Evolutionary conservation across 176 grass and related monocot genomes (phyloP).

Genomic region (Coix lacrymajobi): DNA sequence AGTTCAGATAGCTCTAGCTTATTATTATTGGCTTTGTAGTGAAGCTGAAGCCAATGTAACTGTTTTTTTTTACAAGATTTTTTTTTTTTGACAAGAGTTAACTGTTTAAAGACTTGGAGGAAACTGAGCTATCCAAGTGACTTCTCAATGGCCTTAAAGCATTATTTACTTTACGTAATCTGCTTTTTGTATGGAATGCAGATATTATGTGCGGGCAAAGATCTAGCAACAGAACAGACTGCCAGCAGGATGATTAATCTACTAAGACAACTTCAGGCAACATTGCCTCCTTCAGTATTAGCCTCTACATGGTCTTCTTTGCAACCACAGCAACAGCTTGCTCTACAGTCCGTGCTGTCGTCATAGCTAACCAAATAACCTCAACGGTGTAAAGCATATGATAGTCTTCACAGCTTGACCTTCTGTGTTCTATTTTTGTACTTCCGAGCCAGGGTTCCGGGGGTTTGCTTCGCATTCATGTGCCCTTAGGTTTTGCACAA

Average conservation of each 20-base stretch:
- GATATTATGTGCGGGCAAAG: constrained; percentile 69
- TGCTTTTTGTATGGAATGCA: constrained; percentile 21
- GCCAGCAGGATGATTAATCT: constrained; percentile 53
- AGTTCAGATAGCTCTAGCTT: background rate
- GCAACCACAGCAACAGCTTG: constrained; percentile 73
- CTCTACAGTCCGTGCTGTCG: constrained; percentile 53
- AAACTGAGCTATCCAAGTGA: background rate
- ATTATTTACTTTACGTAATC: background rate
- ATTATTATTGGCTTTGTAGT: background rate
- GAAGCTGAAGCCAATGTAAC: background rate
- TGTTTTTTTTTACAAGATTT: too few relatives aligned
- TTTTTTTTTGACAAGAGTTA: too few relatives aligned
- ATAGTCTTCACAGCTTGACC: constrained; percentile 8
- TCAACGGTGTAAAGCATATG: constrained; percentile 8
- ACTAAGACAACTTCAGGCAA: constrained; percentile 67
- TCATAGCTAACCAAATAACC: constrained; percentile 32
- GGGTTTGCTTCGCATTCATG: constrained; percentile 26
- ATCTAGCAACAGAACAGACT: constrained; percentile 73
- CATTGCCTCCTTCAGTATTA: constrained; percentile 66
- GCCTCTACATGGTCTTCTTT: constrained; percentile 77
- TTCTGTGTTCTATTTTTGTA: constrained; percentile 18
- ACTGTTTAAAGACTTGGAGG: background rate
- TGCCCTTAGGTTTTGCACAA: constrained; percentile 43
- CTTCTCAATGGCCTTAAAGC: background rate
- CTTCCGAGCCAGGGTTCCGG: constrained; percentile 13